These are phyloP conservation scores for Tribonema minus DNA, from an alignment of 108 stramenopile genomes.

Conservation along the genomic window DNA sequence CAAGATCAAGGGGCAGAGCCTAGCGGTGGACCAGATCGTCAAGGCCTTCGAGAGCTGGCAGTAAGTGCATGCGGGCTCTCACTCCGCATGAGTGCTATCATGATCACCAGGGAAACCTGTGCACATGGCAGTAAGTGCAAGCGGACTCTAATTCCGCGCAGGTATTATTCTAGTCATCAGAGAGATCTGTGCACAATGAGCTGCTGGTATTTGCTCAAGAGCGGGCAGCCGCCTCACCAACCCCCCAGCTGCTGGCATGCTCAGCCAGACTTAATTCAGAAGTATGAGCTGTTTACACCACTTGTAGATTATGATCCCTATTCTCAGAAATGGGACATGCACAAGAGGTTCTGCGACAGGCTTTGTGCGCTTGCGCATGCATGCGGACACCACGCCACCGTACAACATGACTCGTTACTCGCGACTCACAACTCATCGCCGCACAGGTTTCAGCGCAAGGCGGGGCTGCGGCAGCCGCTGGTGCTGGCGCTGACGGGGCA, in stretches of 20 bases:
- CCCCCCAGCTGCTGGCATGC: no score
- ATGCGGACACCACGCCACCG: no score
- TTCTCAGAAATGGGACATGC: no score
- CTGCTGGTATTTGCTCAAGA: neutral
- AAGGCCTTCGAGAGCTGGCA: conserved; percentile 32
- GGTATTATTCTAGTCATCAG: no score
- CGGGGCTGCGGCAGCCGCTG: conserved; percentile 26
- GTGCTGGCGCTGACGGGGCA: conserved; percentile 48
- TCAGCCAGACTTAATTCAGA: no score
- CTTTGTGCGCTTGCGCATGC: no score
- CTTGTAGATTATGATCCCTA: no score
- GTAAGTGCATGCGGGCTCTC: neutral
- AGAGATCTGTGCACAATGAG: no score
- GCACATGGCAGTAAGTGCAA: neutral
- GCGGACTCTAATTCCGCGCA: neutral
- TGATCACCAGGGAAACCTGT: neutral
- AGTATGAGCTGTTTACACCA: no score
- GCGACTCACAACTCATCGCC: no score
- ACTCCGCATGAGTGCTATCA: neutral
- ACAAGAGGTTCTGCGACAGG: no score
- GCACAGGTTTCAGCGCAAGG: neutral
- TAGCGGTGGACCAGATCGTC: conserved; percentile 3
- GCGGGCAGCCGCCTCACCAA: neutral
- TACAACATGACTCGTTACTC: no score
- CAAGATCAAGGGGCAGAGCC: conserved; percentile 10